These are phyloP conservation scores for Podospora fimiseda DNA, from an alignment of 495 filamentous ascomycete species.

Conservation along the genomic window DNA sequence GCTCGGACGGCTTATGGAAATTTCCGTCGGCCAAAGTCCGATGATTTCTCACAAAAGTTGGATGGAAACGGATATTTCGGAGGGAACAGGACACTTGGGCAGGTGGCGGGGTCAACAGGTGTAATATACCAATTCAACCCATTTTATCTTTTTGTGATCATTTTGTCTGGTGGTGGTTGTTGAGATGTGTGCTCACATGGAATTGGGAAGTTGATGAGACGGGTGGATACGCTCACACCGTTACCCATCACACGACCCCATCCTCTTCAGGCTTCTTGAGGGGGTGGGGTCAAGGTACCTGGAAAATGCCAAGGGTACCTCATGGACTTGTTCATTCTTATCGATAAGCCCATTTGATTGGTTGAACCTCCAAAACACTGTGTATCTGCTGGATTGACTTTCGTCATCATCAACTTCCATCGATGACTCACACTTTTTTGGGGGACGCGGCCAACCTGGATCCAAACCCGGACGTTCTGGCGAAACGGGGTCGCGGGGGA, in stretches of 20 bases:
- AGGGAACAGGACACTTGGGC: too few species aligned
- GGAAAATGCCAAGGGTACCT: constrained; percentile 15
- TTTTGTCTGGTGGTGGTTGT: background rate
- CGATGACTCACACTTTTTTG: constrained; percentile 16
- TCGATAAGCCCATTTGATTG: constrained; percentile 10
- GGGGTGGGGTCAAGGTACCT: constrained; percentile 10
- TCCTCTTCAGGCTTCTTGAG: background rate
- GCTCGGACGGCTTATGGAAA: constrained; percentile 3
- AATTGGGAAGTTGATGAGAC: background rate
- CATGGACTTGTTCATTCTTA: constrained; percentile 3
- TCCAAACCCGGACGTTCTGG: background rate
- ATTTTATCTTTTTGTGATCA: too few species aligned
- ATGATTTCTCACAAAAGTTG: too few species aligned
- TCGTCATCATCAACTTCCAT: background rate
- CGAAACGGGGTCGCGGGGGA: constrained; percentile 14
- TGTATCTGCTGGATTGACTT: background rate
- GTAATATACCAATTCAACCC: too few species aligned
- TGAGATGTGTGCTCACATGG: background rate
- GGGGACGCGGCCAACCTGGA: background rate
- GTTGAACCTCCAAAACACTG: background rate
- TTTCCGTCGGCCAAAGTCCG: constrained; percentile 12
- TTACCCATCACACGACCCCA: background rate
- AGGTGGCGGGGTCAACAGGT: too few species aligned
- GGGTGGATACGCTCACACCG: constrained; percentile 4
- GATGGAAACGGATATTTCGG: too few species aligned